These are phyloP conservation scores for Scheffersomyces stipitis DNA, from an alignment of 805 yeast species.

Conservation along the genomic window DNA sequence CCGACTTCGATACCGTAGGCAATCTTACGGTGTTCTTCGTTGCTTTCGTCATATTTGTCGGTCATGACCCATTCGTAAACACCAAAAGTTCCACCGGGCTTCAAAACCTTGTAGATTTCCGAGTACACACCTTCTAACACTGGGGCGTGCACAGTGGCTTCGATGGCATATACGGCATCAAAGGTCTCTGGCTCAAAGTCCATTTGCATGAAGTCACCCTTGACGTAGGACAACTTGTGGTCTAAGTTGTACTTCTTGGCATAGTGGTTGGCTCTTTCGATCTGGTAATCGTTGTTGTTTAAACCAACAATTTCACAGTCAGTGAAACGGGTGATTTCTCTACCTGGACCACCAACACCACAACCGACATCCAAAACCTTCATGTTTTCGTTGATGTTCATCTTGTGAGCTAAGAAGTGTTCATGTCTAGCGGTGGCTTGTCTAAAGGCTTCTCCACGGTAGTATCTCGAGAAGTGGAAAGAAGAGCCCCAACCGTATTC, in stretches of 20 bases:
- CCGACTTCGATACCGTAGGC: slow-evolving; percentile 98
- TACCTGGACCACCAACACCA: slow-evolving; percentile 99
- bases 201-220: slow-evolving; percentile 99
- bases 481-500: slow-evolving; percentile 99
- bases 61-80: slow-evolving; percentile 99
- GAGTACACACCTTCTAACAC: slow-evolving; percentile 92
- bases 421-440: slow-evolving; percentile 98
- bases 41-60: slow-evolving; percentile 81
- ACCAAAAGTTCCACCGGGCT: slow-evolving; percentile 97
- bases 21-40: slow-evolving; percentile 87
- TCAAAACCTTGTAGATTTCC: slow-evolving; percentile 90
- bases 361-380: slow-evolving; percentile 96
- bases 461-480: slow-evolving; percentile 95
- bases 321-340: slow-evolving; percentile 92
- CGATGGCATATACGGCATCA: slow-evolving; percentile 97
- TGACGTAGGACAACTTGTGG: slow-evolving; percentile 78
- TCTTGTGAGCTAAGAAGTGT: slow-evolving; percentile 87
- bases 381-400: slow-evolving; percentile 76
- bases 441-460: slow-evolving; percentile 86
- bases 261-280: slow-evolving; percentile 84
- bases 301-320: slow-evolving; percentile 84
- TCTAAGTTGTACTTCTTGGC: slow-evolving; percentile 65
- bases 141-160: slow-evolving; percentile 98
- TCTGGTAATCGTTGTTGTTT: slow-evolving; percentile 96
- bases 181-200: slow-evolving; percentile 87